A percentile compares a stretch with the other conserved stretches of the same genome.
phyloP scores from a whole-genome alignment of 2,329 filamentous ascomycete genomes.

The Phialophora macrospora region DNA sequence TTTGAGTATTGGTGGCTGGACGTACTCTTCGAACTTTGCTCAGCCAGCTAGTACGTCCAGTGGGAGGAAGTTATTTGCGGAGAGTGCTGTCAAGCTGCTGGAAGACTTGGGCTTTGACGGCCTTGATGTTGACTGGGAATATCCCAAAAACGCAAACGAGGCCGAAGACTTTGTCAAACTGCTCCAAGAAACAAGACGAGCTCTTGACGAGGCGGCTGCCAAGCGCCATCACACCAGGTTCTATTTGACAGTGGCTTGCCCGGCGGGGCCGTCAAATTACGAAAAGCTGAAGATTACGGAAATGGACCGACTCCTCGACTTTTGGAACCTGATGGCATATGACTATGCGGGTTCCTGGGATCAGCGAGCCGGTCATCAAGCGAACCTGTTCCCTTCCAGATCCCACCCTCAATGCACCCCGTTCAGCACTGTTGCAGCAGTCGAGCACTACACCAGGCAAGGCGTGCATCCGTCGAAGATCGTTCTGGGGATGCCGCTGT shows the following conservation, averaged over 20 bases:
- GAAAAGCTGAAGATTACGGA: constrained; percentile 64
- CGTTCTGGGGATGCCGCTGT: constrained; percentile 88
- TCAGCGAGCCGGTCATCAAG: constrained; percentile 71
- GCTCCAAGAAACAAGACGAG: constrained; percentile 50
- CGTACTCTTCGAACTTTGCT: constrained; percentile 77
- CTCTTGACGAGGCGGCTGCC: constrained; percentile 34
- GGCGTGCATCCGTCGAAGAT: constrained; percentile 74
- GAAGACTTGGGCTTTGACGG: constrained; percentile 76
- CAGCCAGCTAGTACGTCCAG: constrained; percentile 63
- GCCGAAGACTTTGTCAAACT: constrained; percentile 52
- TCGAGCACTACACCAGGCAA: constrained; percentile 69
- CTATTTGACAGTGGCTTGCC: constrained; percentile 38
- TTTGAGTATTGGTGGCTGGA: constrained; percentile 83
- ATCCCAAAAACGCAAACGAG: constrained; percentile 49
- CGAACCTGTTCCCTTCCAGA: constrained; percentile 71
- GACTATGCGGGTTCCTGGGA: constrained; percentile 89
- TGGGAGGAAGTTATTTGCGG: constrained; percentile 69
- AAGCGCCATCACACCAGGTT: constrained; percentile 34
- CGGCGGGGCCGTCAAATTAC: constrained; percentile 64
- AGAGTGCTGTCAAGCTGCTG: constrained; percentile 73
- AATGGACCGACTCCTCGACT: constrained; percentile 71
- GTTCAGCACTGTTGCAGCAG: constrained; percentile 73
- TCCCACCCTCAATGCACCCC: constrained; percentile 70
- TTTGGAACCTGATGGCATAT: constrained; percentile 87
- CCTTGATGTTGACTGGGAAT: constrained; percentile 56